Evolutionary conservation across 371 early-diverging fungal genomes (phyloP).

Genomic region (Syncephalastrum sp.): DNA sequence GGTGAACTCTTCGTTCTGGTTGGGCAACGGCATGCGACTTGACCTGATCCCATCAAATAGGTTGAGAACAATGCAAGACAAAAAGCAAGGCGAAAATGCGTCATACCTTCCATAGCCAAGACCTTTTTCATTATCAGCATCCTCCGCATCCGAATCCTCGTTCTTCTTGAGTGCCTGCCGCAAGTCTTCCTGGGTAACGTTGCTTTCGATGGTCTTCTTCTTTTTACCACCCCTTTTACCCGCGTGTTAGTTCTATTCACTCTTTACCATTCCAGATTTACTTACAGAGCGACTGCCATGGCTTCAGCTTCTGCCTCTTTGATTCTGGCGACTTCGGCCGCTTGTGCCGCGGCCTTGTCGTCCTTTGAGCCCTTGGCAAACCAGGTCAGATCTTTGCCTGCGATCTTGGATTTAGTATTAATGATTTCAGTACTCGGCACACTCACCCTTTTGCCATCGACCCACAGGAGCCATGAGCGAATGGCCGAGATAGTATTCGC

Average conservation of each 20-base stretch:
- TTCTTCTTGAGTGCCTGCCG: slow-evolving; percentile 49
- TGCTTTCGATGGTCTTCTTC: slow-evolving; percentile 49
- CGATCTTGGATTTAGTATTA: slow-evolving; percentile 12
- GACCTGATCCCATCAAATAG: slow-evolving; percentile 5
- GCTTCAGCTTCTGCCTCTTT: slow-evolving; percentile 80
- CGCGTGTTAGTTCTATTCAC: background rate
- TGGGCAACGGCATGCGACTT: slow-evolving; percentile 24
- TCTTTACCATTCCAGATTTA: background rate
- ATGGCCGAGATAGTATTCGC: slow-evolving; percentile 88
- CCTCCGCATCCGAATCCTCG: slow-evolving; percentile 41
- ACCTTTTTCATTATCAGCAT: slow-evolving; percentile 47
- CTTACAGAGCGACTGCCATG: slow-evolving; percentile 76
- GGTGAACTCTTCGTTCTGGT: background rate
- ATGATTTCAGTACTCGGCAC: background rate
- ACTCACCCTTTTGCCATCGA: slow-evolving; percentile 56
- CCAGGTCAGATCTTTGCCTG: slow-evolving; percentile 75
- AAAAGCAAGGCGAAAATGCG: background rate
- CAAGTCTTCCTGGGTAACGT: slow-evolving; percentile 61
- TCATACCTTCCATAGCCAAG: slow-evolving; percentile 63
- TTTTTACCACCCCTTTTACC: slow-evolving; percentile 51
- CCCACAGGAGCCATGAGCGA: slow-evolving; percentile 84
- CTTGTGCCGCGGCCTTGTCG: slow-evolving; percentile 23
- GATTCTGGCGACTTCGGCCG: slow-evolving; percentile 60
- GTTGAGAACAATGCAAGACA: background rate
- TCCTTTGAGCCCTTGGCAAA: slow-evolving; percentile 62